Evolutionary conservation across 2,329 filamentous ascomycete genomes (phyloP), one percentile per base, ranked within the genome.

Genomic region (Phialophora macrospora): DNA sequence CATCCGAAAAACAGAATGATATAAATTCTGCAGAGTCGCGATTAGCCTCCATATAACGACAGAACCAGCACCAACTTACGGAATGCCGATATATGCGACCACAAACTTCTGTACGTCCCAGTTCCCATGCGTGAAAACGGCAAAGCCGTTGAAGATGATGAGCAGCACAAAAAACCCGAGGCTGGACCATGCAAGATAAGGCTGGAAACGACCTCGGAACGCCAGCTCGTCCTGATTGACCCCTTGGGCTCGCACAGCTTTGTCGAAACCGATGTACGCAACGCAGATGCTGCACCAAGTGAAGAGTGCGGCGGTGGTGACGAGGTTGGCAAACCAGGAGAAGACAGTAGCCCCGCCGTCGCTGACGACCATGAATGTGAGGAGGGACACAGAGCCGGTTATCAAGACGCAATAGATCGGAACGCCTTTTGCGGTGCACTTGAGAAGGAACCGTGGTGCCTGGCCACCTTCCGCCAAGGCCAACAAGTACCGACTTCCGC

Each of bases 61-160:
- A 32, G 8, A 11, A 32, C 11, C 30, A 9, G 11, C 30, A 9
- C 30, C 30, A 11, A 32, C 30, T 32, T 32, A 32, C 30, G 74
- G 75, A 17, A 79, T 63, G 6, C 80, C 80, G 7, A 83, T 75
- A 67, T 84, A 83, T 1, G 81, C 79, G 0, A 81, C 83, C 54
- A 85, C 75, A 72, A 85, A 85, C 41, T 76, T 75, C 32, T 38
- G 22, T 11, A 28, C 28, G 44, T 80, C 76, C 14, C 80, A 73
- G 51, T 72, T 75, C 1, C 75, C 54, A 2, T 48, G 46, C 68
- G 68, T 71, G 51, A 79, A 77, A 0, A 73, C 71, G 4, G 72
- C 71, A 55, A 75, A 92, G 87, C 87, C 85, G 17, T 90, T 91
- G 60, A 91, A 81, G 3, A 92, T 74, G 58, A 90, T 87, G 24